Conservation (phyloP, 495 filamentous ascomycete species). For the Penicillium turbatum region DNA sequence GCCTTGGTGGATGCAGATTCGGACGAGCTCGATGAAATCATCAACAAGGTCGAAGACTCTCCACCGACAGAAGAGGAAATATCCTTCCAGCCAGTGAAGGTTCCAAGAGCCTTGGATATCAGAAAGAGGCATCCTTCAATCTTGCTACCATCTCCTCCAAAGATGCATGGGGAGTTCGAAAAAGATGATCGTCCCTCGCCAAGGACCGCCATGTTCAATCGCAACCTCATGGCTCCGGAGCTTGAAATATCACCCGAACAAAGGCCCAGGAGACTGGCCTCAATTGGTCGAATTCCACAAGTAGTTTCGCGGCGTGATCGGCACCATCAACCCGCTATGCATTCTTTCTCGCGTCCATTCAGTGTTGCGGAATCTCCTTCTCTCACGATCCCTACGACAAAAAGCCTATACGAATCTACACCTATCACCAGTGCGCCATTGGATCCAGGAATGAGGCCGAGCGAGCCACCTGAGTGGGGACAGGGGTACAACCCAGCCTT, state of each 20-base stretch:
- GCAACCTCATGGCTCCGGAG: constrained; percentile 15
- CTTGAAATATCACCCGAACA: constrained; percentile 22
- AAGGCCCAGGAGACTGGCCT: constrained; percentile 55
- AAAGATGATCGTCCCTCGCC: constrained; percentile 38
- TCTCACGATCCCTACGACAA: constrained; percentile 19
- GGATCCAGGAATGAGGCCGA: constrained; percentile 2
- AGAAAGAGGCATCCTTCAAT: constrained; percentile 46
- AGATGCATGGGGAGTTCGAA: constrained; percentile 42
- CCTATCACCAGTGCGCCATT: constrained; percentile 12
- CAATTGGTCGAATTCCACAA: constrained; percentile 85
- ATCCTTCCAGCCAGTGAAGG: constrained; percentile 18
- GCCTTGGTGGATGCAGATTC: constrained; percentile 75
- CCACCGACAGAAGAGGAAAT: constrained; percentile 40
- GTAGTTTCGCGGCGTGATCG: constrained; percentile 70
- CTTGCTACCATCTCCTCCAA: constrained; percentile 52
- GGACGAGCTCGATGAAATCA: constrained; percentile 60
- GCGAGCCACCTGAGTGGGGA: constrained; percentile 16
- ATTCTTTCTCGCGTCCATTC: constrained; percentile 85
- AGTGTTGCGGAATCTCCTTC: constrained; percentile 38
- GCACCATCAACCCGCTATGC: constrained; percentile 63
- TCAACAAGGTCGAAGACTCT: constrained; percentile 55
- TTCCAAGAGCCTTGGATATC: constrained; percentile 32
- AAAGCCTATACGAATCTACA: constrained; percentile 13
- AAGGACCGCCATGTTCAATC: constrained; percentile 37
- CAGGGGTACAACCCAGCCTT: constrained; percentile 37